Base-by-base conservation (phyloP, 1,284 basidiomycete species). In the Coniferiporia sulphurascens region DNA sequence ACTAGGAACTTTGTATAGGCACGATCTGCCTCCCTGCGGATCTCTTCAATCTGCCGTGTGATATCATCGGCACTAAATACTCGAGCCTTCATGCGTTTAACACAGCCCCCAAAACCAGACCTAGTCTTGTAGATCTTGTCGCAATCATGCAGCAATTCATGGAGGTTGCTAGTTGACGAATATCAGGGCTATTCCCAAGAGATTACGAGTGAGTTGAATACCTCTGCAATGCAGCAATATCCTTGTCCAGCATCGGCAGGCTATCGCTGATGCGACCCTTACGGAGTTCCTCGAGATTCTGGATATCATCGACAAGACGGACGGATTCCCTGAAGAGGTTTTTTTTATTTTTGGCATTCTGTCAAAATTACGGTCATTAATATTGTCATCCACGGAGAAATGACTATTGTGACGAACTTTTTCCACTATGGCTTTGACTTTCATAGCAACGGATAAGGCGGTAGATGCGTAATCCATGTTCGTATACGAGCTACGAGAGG, bases 331-430 rank as follows among this genome's bases (percentile, higher is more conserved):
- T 46, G 17, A n/a, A 9, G 3, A 46, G 15, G 17, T 19, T 46
- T 21, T 46, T 46, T n/a, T 46, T 46, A 9, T 46, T 46, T 17
- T 46, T 46, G 44, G 9, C 8, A 19, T 46, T 12, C 44, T 46
- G 44, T 15, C 91, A n/a, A 98, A 41, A 27, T 27, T 27, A n/a
- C n/a, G n/a, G 27, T 27, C 27, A 3, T 27, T 5, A 27, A 5
- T 27, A 27, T 5, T 27, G 27, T 27, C n/a, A n/a, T n/a, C 27
- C 27, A 5, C 27, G 5, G 27, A 27, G 2, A 27, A 3, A 3
- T 27, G 5, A 5, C 3, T 27, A 5, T 5, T 3, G 27, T 27
- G 5, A 27, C 27, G 27, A 27, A 27, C 27, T 5, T 27, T 27
- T 2, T 27, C 27, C 5, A 27, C 27, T 5, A 27, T 3, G 2